Conservation (phyloP, 75 land plant species). For the Gnetum montanum region DNA sequence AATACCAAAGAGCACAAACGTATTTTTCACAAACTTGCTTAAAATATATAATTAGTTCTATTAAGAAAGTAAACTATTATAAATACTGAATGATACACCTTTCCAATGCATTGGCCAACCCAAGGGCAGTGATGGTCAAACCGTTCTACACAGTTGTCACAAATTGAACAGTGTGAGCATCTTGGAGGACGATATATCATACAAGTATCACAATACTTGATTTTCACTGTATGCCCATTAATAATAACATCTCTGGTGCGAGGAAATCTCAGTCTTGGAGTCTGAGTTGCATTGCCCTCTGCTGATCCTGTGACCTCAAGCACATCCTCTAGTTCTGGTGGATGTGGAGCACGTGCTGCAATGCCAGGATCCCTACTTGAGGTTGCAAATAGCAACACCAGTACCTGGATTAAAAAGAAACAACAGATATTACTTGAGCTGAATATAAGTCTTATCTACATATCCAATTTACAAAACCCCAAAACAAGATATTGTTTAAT, state of each 20-base stretch:
- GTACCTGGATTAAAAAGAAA: slow-evolving; percentile 38
- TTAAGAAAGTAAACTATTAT: not conserved
- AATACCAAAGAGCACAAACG: not conserved
- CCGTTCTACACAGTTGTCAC: slow-evolving; percentile 87
- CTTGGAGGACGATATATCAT: slow-evolving; percentile 90
- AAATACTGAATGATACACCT: slow-evolving; percentile 26
- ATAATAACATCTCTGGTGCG: slow-evolving; percentile 64
- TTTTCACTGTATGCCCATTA: slow-evolving; percentile 54
- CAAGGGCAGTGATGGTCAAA: slow-evolving; percentile 97
- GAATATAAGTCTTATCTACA: too few species aligned
- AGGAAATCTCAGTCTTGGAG: slow-evolving; percentile 66
- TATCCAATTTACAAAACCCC: too few species aligned
- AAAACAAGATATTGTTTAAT: too few species aligned
- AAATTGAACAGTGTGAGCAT: slow-evolving; percentile 85
- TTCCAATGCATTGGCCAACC: slow-evolving; percentile 91
- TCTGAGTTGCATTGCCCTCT: slow-evolving; percentile 58
- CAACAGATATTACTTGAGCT: too few species aligned
- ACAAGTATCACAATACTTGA: slow-evolving; percentile 87
- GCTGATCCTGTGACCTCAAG: slow-evolving; percentile 26
- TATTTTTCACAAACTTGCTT: not conserved
- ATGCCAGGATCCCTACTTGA: slow-evolving; percentile 93
- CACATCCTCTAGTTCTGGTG: slow-evolving; percentile 63
- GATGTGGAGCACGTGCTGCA: slow-evolving; percentile 77
- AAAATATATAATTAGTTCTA: not conserved
- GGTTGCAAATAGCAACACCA: slow-evolving; percentile 61